Evolutionary conservation across 306 rosid genomes (phyloP).

Genomic region (Myrica gale): DNA sequence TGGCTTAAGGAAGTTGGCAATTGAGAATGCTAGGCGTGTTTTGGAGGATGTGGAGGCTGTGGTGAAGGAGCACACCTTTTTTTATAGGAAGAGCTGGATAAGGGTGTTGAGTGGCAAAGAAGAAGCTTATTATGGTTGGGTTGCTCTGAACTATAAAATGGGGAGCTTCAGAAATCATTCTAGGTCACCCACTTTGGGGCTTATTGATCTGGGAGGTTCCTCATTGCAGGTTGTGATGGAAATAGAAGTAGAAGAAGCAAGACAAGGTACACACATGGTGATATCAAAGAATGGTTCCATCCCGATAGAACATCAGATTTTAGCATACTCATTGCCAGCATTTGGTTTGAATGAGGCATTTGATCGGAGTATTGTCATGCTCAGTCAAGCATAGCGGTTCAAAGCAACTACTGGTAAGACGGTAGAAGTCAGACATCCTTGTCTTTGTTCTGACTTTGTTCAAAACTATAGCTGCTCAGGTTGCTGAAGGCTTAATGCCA

Average conservation of each 20-base stretch:
- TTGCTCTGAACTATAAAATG: slow-evolving; percentile 77
- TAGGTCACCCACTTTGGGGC: slow-evolving; percentile 55
- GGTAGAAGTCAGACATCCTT: slow-evolving; percentile 62
- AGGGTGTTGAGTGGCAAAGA: slow-evolving; percentile 84
- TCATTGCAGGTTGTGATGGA: slow-evolving; percentile 77
- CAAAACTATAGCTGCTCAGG: slow-evolving; percentile 59
- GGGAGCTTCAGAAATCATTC: slow-evolving; percentile 41
- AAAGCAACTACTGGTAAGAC: slow-evolving; percentile 23
- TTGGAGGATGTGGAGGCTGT: slow-evolving; percentile 58
- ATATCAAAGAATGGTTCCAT: slow-evolving; percentile 49
- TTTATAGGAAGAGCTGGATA: slow-evolving; percentile 57
- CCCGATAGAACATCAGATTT: slow-evolving; percentile 37
- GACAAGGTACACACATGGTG: slow-evolving; percentile 40
- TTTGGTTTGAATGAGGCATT: slow-evolving; percentile 85
- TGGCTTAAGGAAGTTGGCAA: slow-evolving; percentile 60
- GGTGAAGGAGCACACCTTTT: slow-evolving; percentile 44
- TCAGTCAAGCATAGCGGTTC: slow-evolving; percentile 35
- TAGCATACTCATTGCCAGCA: slow-evolving; percentile 58
- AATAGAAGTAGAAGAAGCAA: slow-evolving; percentile 25
- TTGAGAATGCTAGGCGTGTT: slow-evolving; percentile 39
- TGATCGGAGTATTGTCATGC: slow-evolving; percentile 61
- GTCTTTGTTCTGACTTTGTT: slow-evolving; percentile 46
- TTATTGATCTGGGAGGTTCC: slow-evolving; percentile 86
- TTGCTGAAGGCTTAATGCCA: slow-evolving; percentile 35
- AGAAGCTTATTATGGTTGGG: slow-evolving; percentile 92